Base-by-base conservation (phyloP, 1,139 yeast species). In the Hansenula lynferdii region DNA sequence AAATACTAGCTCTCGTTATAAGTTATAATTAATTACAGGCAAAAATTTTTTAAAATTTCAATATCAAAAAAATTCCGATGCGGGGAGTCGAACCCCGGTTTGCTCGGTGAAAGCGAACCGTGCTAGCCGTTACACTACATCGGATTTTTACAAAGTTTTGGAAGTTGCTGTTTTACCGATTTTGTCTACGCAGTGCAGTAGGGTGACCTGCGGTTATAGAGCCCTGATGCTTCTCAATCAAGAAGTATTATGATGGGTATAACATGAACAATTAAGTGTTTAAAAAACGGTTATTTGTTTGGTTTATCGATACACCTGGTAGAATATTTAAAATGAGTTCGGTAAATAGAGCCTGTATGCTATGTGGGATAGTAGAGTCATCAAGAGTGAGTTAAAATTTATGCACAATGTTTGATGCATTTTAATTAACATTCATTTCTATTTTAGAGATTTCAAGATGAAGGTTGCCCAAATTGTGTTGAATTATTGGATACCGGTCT, bases 401-500 rank as follows among this genome's bases (percentile, higher is more conserved):
- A 26, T n/a, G n/a, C n/a, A 22, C 22, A 20, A n/a, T 6, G n/a
- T 3, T 11, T 32, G 23, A 8, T 6, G 8, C 5, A 14, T 18
- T 14, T 15, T 19, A 23, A 22, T 30, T 27, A 39, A 20, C 19
- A 23, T 14, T 25, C 15, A 27, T 28, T 38, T 31, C 34, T 31
- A 27, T 28, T 34, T 22, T 50, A 59, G 64, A 75, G 77, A 54
- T 92, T 90, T 58, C 77, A 85, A 37, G 80, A 79, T 40, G 76
- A 77, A 19, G 97, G 97, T 10, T 92, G 99, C 62, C 98, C 98
- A n/a, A 92, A 92, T 66, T 92, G 98, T 65, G 97, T 87, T 55
- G 80, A 92, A 41, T 69, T 81, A 57, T 81, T 80, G 40, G 92
- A 85, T 53, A 80, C 81, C 40, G 97, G 89, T 53, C 89, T 87